Evolutionary conservation across 345 rosid species (phyloP), one percentile per base, ranked within the genome.

Genomic region (Salix suchowensis): DNA sequence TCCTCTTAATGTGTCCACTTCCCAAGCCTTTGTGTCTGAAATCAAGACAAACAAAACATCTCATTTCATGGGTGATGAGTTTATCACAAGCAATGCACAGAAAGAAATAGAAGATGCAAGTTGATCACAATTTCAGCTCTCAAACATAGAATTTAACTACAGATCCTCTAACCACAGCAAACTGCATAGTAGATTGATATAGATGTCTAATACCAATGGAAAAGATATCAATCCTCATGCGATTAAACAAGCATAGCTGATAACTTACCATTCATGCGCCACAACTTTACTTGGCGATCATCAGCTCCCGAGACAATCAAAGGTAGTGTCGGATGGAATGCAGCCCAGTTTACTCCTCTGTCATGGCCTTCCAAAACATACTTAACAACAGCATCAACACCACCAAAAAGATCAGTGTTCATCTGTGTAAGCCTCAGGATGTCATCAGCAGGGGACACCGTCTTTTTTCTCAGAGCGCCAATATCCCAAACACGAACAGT

Each of bases 21-120:
- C 99, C 99, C 98, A 96, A 68, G 98, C 99, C 87, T 96, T 93
- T 36, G 99, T 96, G 68, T 96, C 99, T 96, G 96, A 80, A 81
- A 86, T 24, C 7, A 70, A 32, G 5, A 15, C 16, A 78, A 44
- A 65, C 2, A 44, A 10, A 6, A 39, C 2, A 58, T 55, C 52
- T 77, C 7, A 74, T 21, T 58, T 67, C 58, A 48, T 62, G 37
- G 37, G 37, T 36, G 6, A 36, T 36, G 52, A 73, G 48, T 28
- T 65, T 66, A 34, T 26, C 61, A 8, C 19, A n/a, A 21, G 34
- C 61, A 36, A n/a, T 64, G 7, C 16, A 32, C 7, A 18, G 26
- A 48, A 52, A 58, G 13, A 54, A 26, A 5, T n/a, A 13, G 8
- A 28, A 15, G 21, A n/a, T 4, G 21, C 4, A 19, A n/a, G 32